These are phyloP conservation scores for Zygoascus hellenicus DNA, from an alignment of 1,139 yeast genomes.

Conservation along the genomic window DNA sequence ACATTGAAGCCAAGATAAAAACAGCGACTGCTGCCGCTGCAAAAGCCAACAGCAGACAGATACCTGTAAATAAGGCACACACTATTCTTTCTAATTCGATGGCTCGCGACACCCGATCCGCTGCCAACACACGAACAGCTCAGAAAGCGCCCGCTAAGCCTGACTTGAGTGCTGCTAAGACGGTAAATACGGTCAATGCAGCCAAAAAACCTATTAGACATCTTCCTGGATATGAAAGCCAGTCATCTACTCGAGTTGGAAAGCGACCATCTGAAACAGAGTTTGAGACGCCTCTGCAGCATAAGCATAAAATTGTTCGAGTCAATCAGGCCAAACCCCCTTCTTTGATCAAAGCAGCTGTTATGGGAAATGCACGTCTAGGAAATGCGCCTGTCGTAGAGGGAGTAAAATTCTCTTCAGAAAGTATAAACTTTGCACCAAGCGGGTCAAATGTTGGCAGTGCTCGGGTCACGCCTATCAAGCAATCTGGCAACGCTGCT, in stretches of 20 bases:
- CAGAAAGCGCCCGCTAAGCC: neutral
- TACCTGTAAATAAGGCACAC: neutral
- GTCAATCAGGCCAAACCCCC: slow-evolving; percentile 4
- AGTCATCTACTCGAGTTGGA: neutral
- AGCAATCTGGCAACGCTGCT: slow-evolving; percentile 9
- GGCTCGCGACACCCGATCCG: neutral
- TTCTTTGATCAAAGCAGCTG: slow-evolving; percentile 33
- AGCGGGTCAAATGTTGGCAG: no score
- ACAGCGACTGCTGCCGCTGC: neutral
- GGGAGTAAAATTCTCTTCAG: slow-evolving; percentile 34
- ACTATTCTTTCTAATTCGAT: neutral
- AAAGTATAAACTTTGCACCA: slow-evolving; percentile 30
- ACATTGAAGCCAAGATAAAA: slow-evolving; percentile 6
- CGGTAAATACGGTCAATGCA: neutral
- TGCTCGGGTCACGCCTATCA: neutral
- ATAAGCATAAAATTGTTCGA: slow-evolving; percentile 2
- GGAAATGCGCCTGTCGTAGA: slow-evolving; percentile 30
- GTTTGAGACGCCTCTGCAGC: slow-evolving; percentile 15
- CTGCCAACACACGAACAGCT: neutral
- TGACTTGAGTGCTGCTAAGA: neutral
- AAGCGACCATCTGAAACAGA: slow-evolving; percentile 16
- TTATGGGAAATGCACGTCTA: slow-evolving; percentile 32
- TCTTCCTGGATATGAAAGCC: neutral
- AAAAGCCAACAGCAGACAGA: neutral
- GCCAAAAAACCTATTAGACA: neutral